Conservation (phyloP, 1,284 basidiomycete species). For the Heimioporus retisporus region DNA sequence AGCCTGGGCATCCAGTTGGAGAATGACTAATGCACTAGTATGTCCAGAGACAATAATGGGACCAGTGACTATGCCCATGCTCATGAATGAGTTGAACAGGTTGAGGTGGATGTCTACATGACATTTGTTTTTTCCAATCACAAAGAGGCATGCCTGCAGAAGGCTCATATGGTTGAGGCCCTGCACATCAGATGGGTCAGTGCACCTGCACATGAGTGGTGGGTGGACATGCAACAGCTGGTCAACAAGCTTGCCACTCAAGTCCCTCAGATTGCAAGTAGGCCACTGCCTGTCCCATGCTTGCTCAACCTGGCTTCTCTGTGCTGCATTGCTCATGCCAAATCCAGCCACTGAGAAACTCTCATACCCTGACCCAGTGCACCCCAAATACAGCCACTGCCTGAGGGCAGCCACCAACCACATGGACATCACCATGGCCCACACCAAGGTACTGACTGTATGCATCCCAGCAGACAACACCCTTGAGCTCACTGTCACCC, state of each 20-base stretch:
- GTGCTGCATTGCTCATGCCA: too few species aligned
- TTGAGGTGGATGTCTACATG: slow-evolving; percentile 13
- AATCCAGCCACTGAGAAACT: slow-evolving; percentile 4
- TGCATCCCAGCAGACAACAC: neutral
- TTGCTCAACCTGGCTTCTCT: too few species aligned
- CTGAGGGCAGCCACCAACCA: slow-evolving; percentile 1
- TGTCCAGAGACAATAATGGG: neutral
- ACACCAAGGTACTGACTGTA: neutral
- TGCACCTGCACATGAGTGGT: neutral
- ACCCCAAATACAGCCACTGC: slow-evolving; percentile 2
- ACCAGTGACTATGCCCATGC: neutral
- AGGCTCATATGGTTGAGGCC: neutral
- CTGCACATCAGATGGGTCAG: neutral
- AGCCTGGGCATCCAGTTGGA: too few species aligned
- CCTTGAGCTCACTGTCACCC: neutral
- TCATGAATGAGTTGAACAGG: too few species aligned
- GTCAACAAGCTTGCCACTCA: neutral
- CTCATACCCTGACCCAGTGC: slow-evolving; percentile 10
- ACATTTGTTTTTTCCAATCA: slow-evolving; percentile 4
- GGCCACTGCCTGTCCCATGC: too few species aligned
- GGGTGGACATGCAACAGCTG: slow-evolving; percentile 14
- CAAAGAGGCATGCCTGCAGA: neutral
- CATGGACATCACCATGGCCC: neutral
- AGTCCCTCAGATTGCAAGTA: slow-evolving; percentile 9
- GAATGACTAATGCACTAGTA: too few species aligned